Base-by-base conservation (phyloP, 108 stramenopile genomes). In the Cyclotella baltica region DNA sequence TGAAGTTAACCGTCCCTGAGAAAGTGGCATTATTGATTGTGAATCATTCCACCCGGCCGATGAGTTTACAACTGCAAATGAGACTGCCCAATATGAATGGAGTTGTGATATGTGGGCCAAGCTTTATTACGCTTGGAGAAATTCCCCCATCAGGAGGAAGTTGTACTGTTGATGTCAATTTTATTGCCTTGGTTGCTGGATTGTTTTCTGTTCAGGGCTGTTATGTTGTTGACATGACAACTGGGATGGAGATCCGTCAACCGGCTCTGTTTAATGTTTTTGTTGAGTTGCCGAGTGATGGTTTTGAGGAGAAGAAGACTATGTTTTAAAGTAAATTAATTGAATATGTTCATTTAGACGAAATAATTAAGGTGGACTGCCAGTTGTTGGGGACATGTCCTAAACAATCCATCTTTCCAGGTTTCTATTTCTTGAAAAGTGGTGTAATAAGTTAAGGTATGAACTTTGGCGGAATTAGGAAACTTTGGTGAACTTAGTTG, bases 11-110 rank as follows among this genome's bases (percentile, higher is more conserved):
- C 1, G 67, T 66, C 35, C 87, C 92, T 13, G 56, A 74, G 40
- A 73, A 80, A 25, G 62, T 95, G 10, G 19, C 87, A 27, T 79
- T 95, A 43, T 75, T 93, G 28, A 73, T 95, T 56, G 90, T 92
- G 23, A 95, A 95, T 77, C 94, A 95, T 72, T 88, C 91, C 0
- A 71, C 55, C 30, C 58, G 77, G 40, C 33, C 89, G 46, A 83
- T 89, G 89, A 85, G 76, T 53, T 65, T 93, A 35, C 94, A 95
- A 53, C 50, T 93, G 33, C 94, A 95, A 67, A 87, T 95, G 77
- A 81, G 88, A 6, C 66, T 89, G 50, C 67, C 88, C 3, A 69
- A 86, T n/a, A 92, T 90, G 89, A 80, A 67, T 47, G 91, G 91
- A n/a, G 76, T 95, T 38, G 80, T 87, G 11, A 80, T 92, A 3